Evolutionary conservation across 192 early-diverging fungal species (phyloP), one percentile per base, ranked within the genome.

Genomic region (Radiomyces spectabilis): DNA sequence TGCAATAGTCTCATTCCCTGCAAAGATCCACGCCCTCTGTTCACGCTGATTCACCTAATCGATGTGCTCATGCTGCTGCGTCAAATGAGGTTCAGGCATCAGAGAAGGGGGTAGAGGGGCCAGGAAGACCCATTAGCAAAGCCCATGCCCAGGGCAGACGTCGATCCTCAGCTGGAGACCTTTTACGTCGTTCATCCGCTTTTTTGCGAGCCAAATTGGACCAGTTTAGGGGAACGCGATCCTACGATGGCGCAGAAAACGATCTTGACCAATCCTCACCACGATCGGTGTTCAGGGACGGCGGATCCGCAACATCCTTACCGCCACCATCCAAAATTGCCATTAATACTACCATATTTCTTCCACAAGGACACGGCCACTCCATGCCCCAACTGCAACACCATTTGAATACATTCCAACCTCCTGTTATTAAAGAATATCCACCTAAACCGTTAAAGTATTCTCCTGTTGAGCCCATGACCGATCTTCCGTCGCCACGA

Each of bases 331-430:
- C 57, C n/a, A 66, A 32, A 48, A 44, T 60, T 31, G 57, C 64
- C 13, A 53, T 55, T 15, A 59, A 60, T 51, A 66, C 57, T n/a
- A 66, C 64, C 3, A 59, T 66, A n/a, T n/a, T n/a, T n/a, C n/a
- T n/a, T n/a, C n/a, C n/a, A n/a, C n/a, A n/a, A n/a, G n/a, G n/a
- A n/a, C n/a, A n/a, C n/a, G n/a, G n/a, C n/a, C n/a, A n/a, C 16
- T 50, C 15, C 35, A 42, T 44, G 41, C 52, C 16, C 57, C 38
- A 26, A 4, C 30, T 27, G 2, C 62, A 22, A n/a, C 53, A 38
- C 26, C 26, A 22, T 34, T 41, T 40, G 18, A 59, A 25, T 45
- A 50, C 48, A 41, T 57, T 60, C n/a, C 58, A 60, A 31, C 43
- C 60, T 30, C 64, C 64, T 15, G 34, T 66, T 12, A 66, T 66